phyloP scores from a whole-genome alignment of 2,329 filamentous ascomycete species.

The Massarina eburnea region DNA sequence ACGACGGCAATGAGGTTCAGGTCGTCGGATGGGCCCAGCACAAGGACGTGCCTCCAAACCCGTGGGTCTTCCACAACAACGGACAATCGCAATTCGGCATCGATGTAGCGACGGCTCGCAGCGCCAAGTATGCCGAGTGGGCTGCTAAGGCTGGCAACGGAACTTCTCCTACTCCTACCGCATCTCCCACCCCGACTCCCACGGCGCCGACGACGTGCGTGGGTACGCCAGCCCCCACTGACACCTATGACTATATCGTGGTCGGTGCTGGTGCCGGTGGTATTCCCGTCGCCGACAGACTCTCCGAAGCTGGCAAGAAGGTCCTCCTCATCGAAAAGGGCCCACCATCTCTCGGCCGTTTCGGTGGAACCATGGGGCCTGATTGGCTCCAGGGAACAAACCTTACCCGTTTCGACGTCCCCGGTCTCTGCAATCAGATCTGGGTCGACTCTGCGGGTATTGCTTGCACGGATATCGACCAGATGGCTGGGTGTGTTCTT shows the following conservation, averaged over 20 bases:
- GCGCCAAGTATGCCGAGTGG: constrained; percentile 48
- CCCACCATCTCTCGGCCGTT: constrained; percentile 62
- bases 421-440: constrained; percentile 71
- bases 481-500: constrained; percentile 72
- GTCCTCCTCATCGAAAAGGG: constrained; percentile 60
- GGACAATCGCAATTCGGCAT: constrained; percentile 58
- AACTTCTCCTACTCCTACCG: constrained; percentile 28
- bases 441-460: constrained; percentile 65
- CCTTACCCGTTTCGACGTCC: constrained; percentile 71
- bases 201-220: constrained; percentile 38
- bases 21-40: constrained; percentile 61
- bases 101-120: constrained; percentile 47
- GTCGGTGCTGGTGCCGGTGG: constrained; percentile 65
- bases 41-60: constrained; percentile 35
- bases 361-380: constrained; percentile 63
- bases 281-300: constrained; percentile 60
- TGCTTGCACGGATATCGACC: constrained; percentile 68
- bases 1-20: constrained; percentile 26
- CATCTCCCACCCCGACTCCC: constrained; percentile 32
- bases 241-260: constrained; percentile 64
- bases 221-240: constrained; percentile 42
- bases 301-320: constrained; percentile 65
- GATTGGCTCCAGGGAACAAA: constrained; percentile 64
- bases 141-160: constrained; percentile 39
- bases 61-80: constrained; percentile 55